Evolutionary conservation across 805 yeast species (phyloP), one percentile per base, ranked within the genome.

Genomic region (Torulaspora microellipsoides): DNA sequence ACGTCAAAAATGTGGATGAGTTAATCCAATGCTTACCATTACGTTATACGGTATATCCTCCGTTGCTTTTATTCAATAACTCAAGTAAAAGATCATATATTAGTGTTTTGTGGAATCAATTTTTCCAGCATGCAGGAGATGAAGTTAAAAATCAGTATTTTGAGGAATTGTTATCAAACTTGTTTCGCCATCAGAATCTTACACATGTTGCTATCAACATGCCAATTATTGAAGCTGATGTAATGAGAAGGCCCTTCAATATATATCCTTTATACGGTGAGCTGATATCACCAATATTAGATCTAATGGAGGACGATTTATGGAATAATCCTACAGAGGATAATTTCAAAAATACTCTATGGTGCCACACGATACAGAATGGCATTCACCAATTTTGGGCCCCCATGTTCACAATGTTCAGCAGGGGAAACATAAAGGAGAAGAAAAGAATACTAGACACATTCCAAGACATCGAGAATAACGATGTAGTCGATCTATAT

Each of bases 371-470:
- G 1, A 64, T 70, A 2, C 96, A 87, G 55, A 85, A 88, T 59
- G 89, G 88, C 1, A 78, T 87, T 3, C 68, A 60, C 49, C 96
- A 87, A 56, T 72, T 75, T 8, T 87, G 96, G 96, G 86, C 91
- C 5, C 96, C 96, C 1, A 60, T 73, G 42, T 82, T 78, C 56
- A 85, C 95, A 1, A 87, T 87, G 96, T 88, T 88, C 59, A 81
- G 90, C 38, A 64, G 96, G 14, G 96, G 96, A 1, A 87, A 87
- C 59, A 77, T 88, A 53, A 83, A 83, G 50, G 96, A 87, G 56
- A 87, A 87, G 60, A 73, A 78, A 11, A 63, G 96, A 15, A 71
- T 87, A 0, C 57, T 85, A 32, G 69, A 69, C 14, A 59, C 60
- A 0, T 77, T 67, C 42, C 34, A 43, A 1, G 56, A 67, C 25